Base-by-base conservation (phyloP, 2,329 filamentous ascomycete genomes). In the Sordariomycetes sp. region DNA sequence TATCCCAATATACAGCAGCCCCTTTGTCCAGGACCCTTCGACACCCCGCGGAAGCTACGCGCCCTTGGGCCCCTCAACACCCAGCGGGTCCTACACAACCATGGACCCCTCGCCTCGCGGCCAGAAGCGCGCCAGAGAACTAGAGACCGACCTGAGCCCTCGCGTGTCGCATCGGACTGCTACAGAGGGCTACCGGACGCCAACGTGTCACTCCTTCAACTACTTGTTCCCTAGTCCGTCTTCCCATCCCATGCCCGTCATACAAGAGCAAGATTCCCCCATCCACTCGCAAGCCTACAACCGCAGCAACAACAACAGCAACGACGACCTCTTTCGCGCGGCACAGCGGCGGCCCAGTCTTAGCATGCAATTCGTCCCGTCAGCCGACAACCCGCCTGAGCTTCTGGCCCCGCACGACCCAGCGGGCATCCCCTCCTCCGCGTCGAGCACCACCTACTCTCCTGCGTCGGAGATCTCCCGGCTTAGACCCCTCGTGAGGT, bases 401-500 rank as follows among this genome's bases (percentile, higher is more conserved):
- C 42, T 52, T n/a, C n/a, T 52, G 15, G n/a, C 39, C n/a, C n/a
- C 45, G 8, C 45, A 56, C 28, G 55, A 56, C 12, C 42, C 45
- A 8, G 34, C 55, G 13, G 55, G 55, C 8, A 50, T 56, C 12
- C 55, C 55, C 25, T 56, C 55, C 20, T 56, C 55, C 6, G 55
- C 55, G 13, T 56, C 55, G n/a, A 56, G 55, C 45, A 56, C 45
- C 24, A n/a, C 39, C 10, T 56, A 56, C 28, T 56, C 55, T 3
- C 48, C 45, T 17, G 48, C 42, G 15, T 56, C 55, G 6, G 55
- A 56, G 20, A 22, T 56, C 32, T 35, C 55, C 2, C 55, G 55
- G 17, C 52, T 24, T 45, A 56, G 51, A 17, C 25, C 42, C n/a
- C 50, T 28, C 2, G 36, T 34, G 10, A 28, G 45, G n/a, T 56